Evolutionary conservation across 495 filamentous ascomycete species (phyloP), one percentile per base, ranked within the genome.

Genomic region (Penicillium odoratum): DNA sequence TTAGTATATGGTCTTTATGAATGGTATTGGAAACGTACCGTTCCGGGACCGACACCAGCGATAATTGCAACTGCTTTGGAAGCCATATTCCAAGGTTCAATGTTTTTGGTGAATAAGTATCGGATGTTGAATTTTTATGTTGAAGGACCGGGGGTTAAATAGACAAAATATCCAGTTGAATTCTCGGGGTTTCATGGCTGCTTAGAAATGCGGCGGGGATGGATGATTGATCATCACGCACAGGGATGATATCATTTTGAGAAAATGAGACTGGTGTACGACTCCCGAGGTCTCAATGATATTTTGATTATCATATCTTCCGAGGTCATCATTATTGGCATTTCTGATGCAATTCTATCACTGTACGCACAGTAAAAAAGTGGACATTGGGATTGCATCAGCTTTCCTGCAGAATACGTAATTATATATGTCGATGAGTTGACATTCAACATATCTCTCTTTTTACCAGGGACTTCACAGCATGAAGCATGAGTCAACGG

Each of bases 11-110:
- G 8, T 18, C n/a, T 21, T 10, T 9, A 26, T 21, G 7, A 31
- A 40, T 7, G 7, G 15, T 8, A 30, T 45, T 9, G n/a, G 33
- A 58, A 56, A 43, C 57, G 71, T 77, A 78, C 87, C 67, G 88
- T 91, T 55, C 89, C 89, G 36, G 85, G 77, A 21, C 89, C 89
- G 36, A 88, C 88, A 46, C 89, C 89, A 52, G 88, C 89, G 61
- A 93, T 81, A 57, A 92, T 78, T 52, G 88, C 88, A 69, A 88
- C 81, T 54, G 75, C 64, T 61, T 76, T 78, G 25, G 69, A 58
- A 57, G 71, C 64, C 75, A 78, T 74, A 38, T 59, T 55, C 4
- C 21, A 21, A 30, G n/a, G 7, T 47, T 30, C 15, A 16, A 7
- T 1, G 7, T 54, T 29, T 40, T 21, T 36, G 31, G 47, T 25